These are phyloP conservation scores for Mrakia gelida DNA, from an alignment of 768 basidiomycete species.

Conservation along the genomic window DNA sequence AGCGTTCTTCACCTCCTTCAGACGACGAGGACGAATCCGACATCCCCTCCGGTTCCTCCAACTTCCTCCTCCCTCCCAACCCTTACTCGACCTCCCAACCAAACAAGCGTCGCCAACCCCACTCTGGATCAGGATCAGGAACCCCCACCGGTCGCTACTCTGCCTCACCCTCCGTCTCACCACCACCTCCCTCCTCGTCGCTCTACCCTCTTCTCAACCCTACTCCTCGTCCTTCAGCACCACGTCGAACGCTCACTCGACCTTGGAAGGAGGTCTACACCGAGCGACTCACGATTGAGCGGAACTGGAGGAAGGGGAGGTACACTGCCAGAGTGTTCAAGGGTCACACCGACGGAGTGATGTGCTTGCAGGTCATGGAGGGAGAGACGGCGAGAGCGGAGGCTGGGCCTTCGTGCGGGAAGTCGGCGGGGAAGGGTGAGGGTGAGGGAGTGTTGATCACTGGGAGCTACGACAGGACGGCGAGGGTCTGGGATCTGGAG, in stretches of 20 bases:
- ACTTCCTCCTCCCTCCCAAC: background rate
- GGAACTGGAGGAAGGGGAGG: slow-evolving; percentile 93
- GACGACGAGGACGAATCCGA: slow-evolving; percentile 12
- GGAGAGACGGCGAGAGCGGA: slow-evolving; percentile 21
- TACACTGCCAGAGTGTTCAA: slow-evolving; percentile 77
- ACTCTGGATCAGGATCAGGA: background rate
- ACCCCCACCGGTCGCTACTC: background rate
- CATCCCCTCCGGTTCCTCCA: background rate
- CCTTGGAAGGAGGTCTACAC: slow-evolving; percentile 99
- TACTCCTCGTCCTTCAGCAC: background rate
- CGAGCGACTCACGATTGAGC: slow-evolving; percentile 90
- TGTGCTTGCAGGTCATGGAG: slow-evolving; percentile 70
- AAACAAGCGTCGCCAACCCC: slow-evolving; percentile 4
- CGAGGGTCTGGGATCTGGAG: slow-evolving; percentile 94
- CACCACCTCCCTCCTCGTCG: slow-evolving; percentile 12
- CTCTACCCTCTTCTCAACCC: background rate
- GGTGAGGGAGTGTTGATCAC: slow-evolving; percentile 70
- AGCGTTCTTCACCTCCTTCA: slow-evolving; percentile 15
- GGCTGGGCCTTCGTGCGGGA: background rate
- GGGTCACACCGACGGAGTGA: slow-evolving; percentile 92
- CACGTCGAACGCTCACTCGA: slow-evolving; percentile 52
- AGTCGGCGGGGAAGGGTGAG: slow-evolving; percentile 8
- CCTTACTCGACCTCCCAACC: background rate
- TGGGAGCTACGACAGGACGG: slow-evolving; percentile 92
- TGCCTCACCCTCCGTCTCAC: slow-evolving; percentile 8